These are phyloP conservation scores for Geranium brycei DNA, from an alignment of 345 rosid species.

Conservation along the genomic window DNA sequence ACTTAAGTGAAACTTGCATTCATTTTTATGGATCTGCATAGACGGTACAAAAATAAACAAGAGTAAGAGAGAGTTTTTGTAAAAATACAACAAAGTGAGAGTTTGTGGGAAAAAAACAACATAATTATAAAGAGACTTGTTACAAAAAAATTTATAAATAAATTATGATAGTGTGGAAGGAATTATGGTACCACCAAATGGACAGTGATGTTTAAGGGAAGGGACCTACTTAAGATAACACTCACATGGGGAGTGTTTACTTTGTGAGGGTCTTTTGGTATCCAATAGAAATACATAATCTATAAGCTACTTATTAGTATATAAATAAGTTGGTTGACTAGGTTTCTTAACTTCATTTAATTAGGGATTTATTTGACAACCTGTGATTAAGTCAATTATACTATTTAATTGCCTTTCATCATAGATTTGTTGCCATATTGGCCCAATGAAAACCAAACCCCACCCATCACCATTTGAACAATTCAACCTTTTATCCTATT, in stretches of 20 bases:
- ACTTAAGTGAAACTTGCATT: no score
- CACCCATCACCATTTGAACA: neutral
- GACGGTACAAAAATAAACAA: no score
- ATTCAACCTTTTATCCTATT: no score
- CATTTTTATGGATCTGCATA: no score
- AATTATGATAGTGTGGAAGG: neutral
- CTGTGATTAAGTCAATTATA: constrained; percentile 27
- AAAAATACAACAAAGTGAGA: no score
- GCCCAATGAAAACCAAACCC: neutral
- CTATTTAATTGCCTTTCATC: constrained; percentile 15
- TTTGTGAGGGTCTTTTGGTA: constrained; percentile 15
- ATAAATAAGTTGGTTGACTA: constrained; percentile 9
- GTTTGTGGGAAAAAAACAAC: no score
- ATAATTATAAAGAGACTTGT: no score
- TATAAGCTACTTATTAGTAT: neutral
- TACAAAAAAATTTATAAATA: no score
- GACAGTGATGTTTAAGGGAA: constrained; percentile 1
- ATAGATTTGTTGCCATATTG: neutral
- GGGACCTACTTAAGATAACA: constrained; percentile 16
- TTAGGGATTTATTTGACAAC: constrained; percentile 10
- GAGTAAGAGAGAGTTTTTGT: no score
- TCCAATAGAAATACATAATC: neutral
- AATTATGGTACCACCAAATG: constrained; percentile 6
- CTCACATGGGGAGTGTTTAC: constrained; percentile 23
- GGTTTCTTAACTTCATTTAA: constrained; percentile 6